Evolutionary conservation across 305 asterid species (phyloP), one percentile per base, ranked within the genome.

Genomic region (Solanum hybrid): DNA sequence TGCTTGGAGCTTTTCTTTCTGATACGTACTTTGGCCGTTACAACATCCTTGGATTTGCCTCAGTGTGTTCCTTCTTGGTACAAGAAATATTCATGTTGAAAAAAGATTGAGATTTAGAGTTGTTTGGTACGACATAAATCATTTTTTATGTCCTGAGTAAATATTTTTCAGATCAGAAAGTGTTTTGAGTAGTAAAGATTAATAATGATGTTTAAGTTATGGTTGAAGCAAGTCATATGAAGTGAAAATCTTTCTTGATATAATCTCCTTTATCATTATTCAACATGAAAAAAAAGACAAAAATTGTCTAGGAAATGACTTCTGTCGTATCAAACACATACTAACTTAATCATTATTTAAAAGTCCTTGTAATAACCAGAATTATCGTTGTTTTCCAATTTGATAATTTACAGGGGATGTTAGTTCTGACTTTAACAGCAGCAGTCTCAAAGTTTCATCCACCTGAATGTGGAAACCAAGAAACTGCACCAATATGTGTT

Each of bases 1-100:
- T 96, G 91, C 20, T 93, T 14, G 98, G 98, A 13, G 98, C 97
- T 39, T 96, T 94, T 89, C 89, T 94, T 35, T 95, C 94, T 26
- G 98, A 96, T 92, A 94, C 98, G 14, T 95, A 94, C 86, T 93
- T 95, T 35, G 98, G 98, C 67, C 95, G 98, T 22, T 96, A 94
- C 92, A 94, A 87, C 71, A 93, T 93, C 8, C 93, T 96, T 5
- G 98, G 96, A 1, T 90, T 95, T 88, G 98, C 97, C 36, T 95
- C 96, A 11, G 36, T 95, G 3, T 94, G 95, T 33, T 95, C 98
- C 20, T 94, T 95, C 92, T 40, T 96, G 96, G 98, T 96, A 79
- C 6, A n/a, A 36, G 5, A 81, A 81, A 39, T 81, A 37, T 4
- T 81, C 35, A 8, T 12, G 4, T 37, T 39, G 57, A n/a, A 37